phyloP scores from a whole-genome alignment of 1,139 yeast genomes.

The Groenewaldozyma sp. region DNA sequence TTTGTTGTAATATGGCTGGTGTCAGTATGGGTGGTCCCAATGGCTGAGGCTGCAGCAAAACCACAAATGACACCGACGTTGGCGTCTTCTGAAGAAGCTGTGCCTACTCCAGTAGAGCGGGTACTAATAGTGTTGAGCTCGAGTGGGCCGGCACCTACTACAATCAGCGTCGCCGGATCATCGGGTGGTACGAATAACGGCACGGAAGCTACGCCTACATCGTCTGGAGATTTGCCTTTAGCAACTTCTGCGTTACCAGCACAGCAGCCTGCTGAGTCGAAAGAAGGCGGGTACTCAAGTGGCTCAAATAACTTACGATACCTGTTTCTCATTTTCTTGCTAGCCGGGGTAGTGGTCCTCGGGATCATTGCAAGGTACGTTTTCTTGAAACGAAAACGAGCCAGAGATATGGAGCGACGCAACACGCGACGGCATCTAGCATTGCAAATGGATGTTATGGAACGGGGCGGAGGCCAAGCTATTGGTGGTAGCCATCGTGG shows the following conservation, averaged over 20 bases:
- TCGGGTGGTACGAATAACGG: not conserved
- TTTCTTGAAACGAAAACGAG: constrained; percentile 19
- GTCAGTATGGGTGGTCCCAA: too few relatives aligned
- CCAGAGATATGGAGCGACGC: constrained; percentile 13
- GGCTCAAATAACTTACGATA: constrained; percentile 14
- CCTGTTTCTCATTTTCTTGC: constrained; percentile 21
- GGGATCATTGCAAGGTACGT: constrained; percentile 18
- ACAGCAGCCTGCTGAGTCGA: not conserved
- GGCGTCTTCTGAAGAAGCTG: too few relatives aligned
- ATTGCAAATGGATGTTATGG: constrained; percentile 19
- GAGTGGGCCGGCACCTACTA: not conserved
- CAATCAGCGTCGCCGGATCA: not conserved
- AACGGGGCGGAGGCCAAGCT: constrained; percentile 9
- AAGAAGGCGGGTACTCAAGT: too few relatives aligned
- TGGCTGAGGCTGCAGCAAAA: too few relatives aligned
- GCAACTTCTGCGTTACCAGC: not conserved
- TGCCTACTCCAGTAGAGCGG: not conserved
- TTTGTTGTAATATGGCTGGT: too few relatives aligned
- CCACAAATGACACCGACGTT: too few relatives aligned
- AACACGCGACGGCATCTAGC: constrained; percentile 20
- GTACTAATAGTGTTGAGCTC: not conserved
- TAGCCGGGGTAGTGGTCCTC: constrained; percentile 20
- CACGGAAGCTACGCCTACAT: not conserved
- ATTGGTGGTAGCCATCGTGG: not conserved
- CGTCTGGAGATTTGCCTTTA: constrained; percentile 1